Base-by-base conservation (phyloP, 495 filamentous ascomycete genomes). In the Friedmanniomyces simplex region DNA sequence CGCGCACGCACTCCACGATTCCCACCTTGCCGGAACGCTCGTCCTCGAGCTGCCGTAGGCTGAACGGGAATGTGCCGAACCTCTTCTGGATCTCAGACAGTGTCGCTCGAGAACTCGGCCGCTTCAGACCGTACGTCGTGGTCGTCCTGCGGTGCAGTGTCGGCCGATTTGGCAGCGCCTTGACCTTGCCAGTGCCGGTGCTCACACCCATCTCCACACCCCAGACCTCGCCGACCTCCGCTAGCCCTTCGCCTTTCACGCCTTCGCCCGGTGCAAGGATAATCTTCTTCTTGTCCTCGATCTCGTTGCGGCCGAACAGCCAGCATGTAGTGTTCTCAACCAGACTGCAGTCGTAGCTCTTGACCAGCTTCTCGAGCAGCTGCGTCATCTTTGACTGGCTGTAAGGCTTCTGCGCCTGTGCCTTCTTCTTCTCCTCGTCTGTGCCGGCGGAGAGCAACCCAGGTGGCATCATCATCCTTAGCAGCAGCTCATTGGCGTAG, bases 251-350 rank as follows among this genome's bases (percentile, higher is more conserved):
- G 49, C 90, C 90, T 74, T 93, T 95, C 66, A 87, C 83, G 53
- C 80, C 81, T 67, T 95, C 87, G 52, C 85, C 86, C 30, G 94
- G 89, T 20, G 87, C 78, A 25, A 98, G 74, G 52, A 98, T 93
- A 68, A 98, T 94, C 82, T 95, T 96, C 83, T 98, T 98, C 77
- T 87, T 87, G 57, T 85, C 86, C 75, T 98, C 93, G 62, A 98
- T 98, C 69, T 97, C 93, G 71, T 97, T 95, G 67, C 87, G 86
- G 63, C 88, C 88, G 68, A 97, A 96, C 37, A 87, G 72, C 89
- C 91, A 97, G 68, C 87, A 90, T 46, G 93, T 98, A 46, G 93
- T 98, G 76, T 89, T 93, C 79, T 98, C 94, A 50, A 98, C 88
- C 39, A 98, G 73, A 62, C 84, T 95, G 78, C 87, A 91, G 59